Evolutionary conservation across 2,329 filamentous ascomycete species (phyloP), one percentile per base, ranked within the genome.

Genomic region (Zymoseptoria ardabiliae): DNA sequence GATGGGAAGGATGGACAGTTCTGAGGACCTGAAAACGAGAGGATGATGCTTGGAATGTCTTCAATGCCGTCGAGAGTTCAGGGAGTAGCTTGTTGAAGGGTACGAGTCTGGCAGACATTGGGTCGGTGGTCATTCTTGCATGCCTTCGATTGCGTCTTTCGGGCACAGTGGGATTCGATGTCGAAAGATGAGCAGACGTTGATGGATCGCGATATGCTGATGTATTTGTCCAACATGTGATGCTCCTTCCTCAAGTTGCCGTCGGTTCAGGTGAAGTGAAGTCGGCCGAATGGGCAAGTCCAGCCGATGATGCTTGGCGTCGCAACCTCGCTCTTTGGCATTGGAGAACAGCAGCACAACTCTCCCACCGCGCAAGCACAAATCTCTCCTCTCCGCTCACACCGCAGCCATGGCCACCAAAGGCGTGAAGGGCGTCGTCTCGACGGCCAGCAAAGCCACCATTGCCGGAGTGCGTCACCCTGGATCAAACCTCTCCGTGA

Each of bases 11-110:
- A 56, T 69, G 59, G 21, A 75, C 59, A 2, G 73, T 74, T 51
- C 68, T 70, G 13, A 77, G 65, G 22, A 76, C 61, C 20, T 65
- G 65, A 59, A 77, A 76, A 28, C 64, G 69, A 0, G 69, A 69
- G 8, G 61, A 55, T 30, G 77, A 79, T 4, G 71, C 65, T 50
- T 74, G 70, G 63, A 81, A 81, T 17, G 68, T 65, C 63, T 77
- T 76, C 45, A 81, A 65, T 1, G 76, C 70, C 3, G 71, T 67
- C 48, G 69, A 68, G 50, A 81, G 76, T 23, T 65, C 60, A 11
- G 61, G 57, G 13, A 64, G 48, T 13, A 65, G 52, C 25, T 60
- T 61, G 28, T 53, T 21, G 17, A 61, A 57, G 11, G 57, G 21
- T 35, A 53, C 54, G 5, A 65, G 49, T 60, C 61, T 61, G 21